These are phyloP conservation scores for Chaetomidium leptoderma DNA, from an alignment of 495 filamentous ascomycete genomes.

Conservation along the genomic window DNA sequence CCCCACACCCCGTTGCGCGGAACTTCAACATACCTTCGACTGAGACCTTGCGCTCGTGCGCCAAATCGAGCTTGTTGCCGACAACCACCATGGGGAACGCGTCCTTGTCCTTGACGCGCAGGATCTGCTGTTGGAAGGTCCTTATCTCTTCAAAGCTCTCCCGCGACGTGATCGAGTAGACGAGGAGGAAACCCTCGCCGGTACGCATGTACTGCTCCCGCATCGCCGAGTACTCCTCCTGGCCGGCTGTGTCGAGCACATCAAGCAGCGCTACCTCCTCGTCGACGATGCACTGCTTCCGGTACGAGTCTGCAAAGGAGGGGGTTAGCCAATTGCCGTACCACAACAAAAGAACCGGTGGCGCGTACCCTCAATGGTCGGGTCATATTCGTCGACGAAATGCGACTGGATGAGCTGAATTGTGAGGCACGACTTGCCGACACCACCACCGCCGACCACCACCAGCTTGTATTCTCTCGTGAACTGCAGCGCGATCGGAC, in stretches of 20 bases:
- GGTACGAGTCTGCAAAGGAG: slow-evolving; percentile 77
- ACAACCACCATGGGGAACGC: slow-evolving; percentile 99
- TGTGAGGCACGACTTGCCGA: slow-evolving; percentile 98
- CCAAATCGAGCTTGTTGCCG: slow-evolving; percentile 99
- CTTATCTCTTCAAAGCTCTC: slow-evolving; percentile 98
- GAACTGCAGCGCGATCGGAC: slow-evolving; percentile 57
- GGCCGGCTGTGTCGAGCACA: slow-evolving; percentile 94
- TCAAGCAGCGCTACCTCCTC: slow-evolving; percentile 96
- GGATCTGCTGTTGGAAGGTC: slow-evolving; percentile 97
- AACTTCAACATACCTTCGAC: slow-evolving; percentile 66
- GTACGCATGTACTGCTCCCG: slow-evolving; percentile 99
- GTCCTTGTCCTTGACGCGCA: slow-evolving; percentile 97
- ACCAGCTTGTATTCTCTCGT: slow-evolving; percentile 98
- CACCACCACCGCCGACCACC: slow-evolving; percentile 95
- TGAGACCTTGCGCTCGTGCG: slow-evolving; percentile 81
- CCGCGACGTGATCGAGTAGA: slow-evolving; percentile 96
- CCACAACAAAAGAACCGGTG: background rate
- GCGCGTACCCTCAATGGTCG: slow-evolving; percentile 91
- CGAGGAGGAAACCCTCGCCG: slow-evolving; percentile 93
- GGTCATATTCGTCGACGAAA: slow-evolving; percentile 99
- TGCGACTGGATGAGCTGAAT: slow-evolving; percentile 98
- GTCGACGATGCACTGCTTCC: slow-evolving; percentile 98
- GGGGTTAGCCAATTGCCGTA: slow-evolving; percentile 11
- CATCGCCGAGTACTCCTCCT: slow-evolving; percentile 99
- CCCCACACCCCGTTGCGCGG: no score